phyloP scores from a whole-genome alignment of 345 rosid species.

The Heritiera fomes region DNA sequence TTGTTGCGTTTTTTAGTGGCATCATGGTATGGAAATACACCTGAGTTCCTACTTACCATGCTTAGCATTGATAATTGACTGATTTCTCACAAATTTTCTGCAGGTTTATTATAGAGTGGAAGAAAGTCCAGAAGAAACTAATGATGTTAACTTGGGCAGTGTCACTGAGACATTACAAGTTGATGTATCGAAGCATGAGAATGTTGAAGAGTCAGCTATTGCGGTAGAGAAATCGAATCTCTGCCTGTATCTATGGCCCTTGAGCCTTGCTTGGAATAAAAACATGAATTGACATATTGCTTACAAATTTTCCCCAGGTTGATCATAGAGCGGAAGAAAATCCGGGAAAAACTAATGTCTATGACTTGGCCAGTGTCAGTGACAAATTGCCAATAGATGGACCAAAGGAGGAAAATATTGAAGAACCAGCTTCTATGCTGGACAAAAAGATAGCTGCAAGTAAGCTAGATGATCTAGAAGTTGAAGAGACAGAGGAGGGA shows the following conservation, averaged over 20 bases:
- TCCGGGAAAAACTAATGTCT: constrained; percentile 17
- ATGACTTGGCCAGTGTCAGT: constrained; percentile 1
- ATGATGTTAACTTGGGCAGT: background rate
- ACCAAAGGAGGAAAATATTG: constrained; percentile 18
- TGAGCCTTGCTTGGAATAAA: background rate
- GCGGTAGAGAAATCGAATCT: constrained; percentile 13
- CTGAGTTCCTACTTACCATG: background rate
- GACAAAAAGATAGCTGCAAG: constrained; percentile 7
- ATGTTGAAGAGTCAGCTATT: background rate
- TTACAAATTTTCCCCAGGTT: constrained; percentile 36
- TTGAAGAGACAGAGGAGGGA: constrained; percentile 9
- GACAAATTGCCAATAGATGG: constrained; percentile 21
- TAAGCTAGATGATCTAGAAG: constrained; percentile 2
- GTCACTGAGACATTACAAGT: constrained; percentile 22
- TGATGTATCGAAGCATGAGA: constrained; percentile 23
- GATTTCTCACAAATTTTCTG: constrained; percentile 2
- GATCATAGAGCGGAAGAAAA: constrained; percentile 52
- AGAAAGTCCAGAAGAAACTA: constrained; percentile 36
- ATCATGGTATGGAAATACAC: background rate
- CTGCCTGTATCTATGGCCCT: background rate
- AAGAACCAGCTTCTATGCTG: constrained; percentile 14
- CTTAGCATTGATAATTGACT: background rate
- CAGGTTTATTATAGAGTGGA: constrained; percentile 64
- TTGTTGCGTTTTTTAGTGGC: background rate
- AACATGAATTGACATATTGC: background rate